phyloP scores from a whole-genome alignment of 2,329 filamentous ascomycete genomes.

The Laburnicola sp. region DNA sequence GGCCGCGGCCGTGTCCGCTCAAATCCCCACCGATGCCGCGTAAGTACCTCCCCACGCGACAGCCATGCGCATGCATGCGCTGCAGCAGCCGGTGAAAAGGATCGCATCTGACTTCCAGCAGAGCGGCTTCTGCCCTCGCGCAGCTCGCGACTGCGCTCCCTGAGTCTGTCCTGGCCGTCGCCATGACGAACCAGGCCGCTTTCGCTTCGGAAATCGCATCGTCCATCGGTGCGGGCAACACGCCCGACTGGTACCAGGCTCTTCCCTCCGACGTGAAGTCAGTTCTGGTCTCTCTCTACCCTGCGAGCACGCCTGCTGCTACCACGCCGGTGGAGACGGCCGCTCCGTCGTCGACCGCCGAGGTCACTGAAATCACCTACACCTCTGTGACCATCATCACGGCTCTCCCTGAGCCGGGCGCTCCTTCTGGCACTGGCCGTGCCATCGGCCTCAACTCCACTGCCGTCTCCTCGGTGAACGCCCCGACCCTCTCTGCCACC shows the following conservation, averaged over 20 bases:
- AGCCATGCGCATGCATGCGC: conserved; percentile 14
- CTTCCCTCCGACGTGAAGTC: conserved; percentile 52
- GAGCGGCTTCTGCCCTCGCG: conserved; percentile 42
- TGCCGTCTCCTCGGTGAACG: conserved; percentile 23
- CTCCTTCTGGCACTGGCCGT: conserved; percentile 16
- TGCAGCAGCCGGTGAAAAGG: background rate
- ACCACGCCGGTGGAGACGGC: conserved; percentile 23
- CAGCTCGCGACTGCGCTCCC: conserved; percentile 53
- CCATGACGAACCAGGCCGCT: conserved; percentile 47
- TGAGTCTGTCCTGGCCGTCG: conserved; percentile 44
- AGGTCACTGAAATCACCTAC: conserved; percentile 10
- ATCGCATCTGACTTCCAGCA: background rate
- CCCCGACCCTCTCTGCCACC: conserved; percentile 26
- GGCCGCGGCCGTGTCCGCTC: conserved; percentile 32
- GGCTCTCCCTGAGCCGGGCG: conserved; percentile 11
- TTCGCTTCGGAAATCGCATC: conserved; percentile 49
- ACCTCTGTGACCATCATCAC: conserved; percentile 12
- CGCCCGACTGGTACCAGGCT: conserved; percentile 51
- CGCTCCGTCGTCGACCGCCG: conserved; percentile 1
- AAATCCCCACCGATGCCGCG: conserved; percentile 21
- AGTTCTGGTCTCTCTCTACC: conserved; percentile 45
- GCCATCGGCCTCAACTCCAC: conserved; percentile 29
- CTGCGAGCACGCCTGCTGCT: conserved; percentile 23
- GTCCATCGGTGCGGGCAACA: conserved; percentile 48
- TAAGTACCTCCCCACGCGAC: conserved; percentile 21